These are phyloP conservation scores for Leptographium wingfieldii DNA, from an alignment of 2,329 filamentous ascomycete genomes.

Conservation along the genomic window DNA sequence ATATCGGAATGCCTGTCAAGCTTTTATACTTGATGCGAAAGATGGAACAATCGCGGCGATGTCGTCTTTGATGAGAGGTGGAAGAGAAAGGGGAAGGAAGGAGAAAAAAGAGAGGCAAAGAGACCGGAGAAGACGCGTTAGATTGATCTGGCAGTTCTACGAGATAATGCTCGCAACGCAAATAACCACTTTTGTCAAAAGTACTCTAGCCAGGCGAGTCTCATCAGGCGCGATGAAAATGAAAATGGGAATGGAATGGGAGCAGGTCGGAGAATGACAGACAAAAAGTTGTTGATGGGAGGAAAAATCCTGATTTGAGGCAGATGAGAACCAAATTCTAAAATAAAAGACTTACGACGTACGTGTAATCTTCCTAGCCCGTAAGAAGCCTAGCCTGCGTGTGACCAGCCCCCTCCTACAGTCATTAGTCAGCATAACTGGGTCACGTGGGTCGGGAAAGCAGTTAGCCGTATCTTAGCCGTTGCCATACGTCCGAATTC, in stretches of 20 bases:
- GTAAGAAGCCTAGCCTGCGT: not conserved
- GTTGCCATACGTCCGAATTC: conserved; percentile 2
- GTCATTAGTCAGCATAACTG: not conserved
- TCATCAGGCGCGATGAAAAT: not conserved
- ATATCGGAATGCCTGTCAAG: not conserved
- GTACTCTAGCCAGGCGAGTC: not conserved
- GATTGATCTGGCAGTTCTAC: not conserved
- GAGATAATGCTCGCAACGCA: not conserved
- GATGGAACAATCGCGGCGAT: not conserved
- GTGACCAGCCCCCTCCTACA: not conserved
- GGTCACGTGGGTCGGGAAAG: not conserved
- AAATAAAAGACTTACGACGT: not conserved
- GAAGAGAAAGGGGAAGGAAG: not conserved
- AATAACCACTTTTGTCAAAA: not conserved
- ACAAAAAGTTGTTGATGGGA: not conserved
- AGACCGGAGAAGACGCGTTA: not conserved
- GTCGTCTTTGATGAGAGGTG: not conserved
- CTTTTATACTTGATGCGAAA: not conserved
- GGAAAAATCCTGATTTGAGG: not conserved
- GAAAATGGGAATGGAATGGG: not conserved
- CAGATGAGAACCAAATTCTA: not conserved
- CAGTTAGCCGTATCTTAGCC: conserved; percentile 1
- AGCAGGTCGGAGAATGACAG: not conserved
- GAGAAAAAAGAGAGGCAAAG: not conserved
- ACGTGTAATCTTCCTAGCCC: not conserved